These are phyloP conservation scores for Clavispora vitiphila DNA, from an alignment of 805 yeast genomes.

Conservation along the genomic window DNA sequence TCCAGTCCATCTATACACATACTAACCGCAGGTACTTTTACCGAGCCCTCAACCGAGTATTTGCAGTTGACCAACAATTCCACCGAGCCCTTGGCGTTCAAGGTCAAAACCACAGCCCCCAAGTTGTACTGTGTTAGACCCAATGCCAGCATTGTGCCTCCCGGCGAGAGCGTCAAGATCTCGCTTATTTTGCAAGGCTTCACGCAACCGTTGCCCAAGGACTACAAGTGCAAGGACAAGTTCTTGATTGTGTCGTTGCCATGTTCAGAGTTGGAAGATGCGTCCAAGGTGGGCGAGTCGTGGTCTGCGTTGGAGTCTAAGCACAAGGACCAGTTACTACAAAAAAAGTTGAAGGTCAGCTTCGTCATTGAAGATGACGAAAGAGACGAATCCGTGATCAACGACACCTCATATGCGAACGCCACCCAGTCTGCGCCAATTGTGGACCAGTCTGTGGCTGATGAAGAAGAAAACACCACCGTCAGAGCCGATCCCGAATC, in stretches of 20 bases:
- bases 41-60: slow-evolving; percentile 62
- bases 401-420: slow-evolving; percentile 17
- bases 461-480: slow-evolving; percentile 13
- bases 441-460: slow-evolving; percentile 7
- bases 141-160: slow-evolving; percentile 74
- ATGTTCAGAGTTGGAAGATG: slow-evolving; percentile 55
- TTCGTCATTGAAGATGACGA: slow-evolving; percentile 35
- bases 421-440: slow-evolving; percentile 16
- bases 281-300: slow-evolving; percentile 54
- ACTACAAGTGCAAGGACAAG: slow-evolving; percentile 83
- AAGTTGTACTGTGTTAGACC: slow-evolving; percentile 95
- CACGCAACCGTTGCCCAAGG: slow-evolving; percentile 65
- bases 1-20: background rate
- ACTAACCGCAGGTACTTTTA: slow-evolving; percentile 59
- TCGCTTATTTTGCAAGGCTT: slow-evolving; percentile 84
- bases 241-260: slow-evolving; percentile 86
- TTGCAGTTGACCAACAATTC: slow-evolving; percentile 53
- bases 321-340: slow-evolving; percentile 48
- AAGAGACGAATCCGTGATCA: slow-evolving; percentile 13
- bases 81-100: slow-evolving; percentile 69
- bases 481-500: slow-evolving; percentile 7
- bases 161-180: slow-evolving; percentile 70
- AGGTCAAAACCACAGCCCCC: slow-evolving; percentile 98
- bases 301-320: slow-evolving; percentile 73
- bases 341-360: slow-evolving; percentile 65